Evolutionary conservation across 1,284 basidiomycete genomes (phyloP), one percentile per base, ranked within the genome.

Genomic region (Trametes polyzona): DNA sequence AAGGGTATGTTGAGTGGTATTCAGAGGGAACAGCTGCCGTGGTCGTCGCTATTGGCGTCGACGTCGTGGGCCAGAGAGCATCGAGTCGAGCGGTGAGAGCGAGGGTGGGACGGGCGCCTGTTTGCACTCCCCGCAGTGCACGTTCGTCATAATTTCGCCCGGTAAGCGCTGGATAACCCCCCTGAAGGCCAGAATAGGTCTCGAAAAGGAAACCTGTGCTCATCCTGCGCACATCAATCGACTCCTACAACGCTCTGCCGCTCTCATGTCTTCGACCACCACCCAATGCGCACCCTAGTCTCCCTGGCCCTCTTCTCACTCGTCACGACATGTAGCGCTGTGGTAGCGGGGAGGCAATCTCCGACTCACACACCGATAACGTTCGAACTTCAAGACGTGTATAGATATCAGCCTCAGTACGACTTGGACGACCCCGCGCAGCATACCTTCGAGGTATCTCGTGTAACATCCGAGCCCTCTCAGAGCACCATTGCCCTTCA

Each of bases 401-500:
- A 59, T 23, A 50, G 26, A 1, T 44, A 39, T 23, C 43, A 33
- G 24, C 33, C 55, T 7, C 32, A 24, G 11, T 46, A 48, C 26
- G 57, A 49, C 17, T 36, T 49, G 2, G 41, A 52, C 36, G 55
- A 58, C 14, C 29, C 51, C 44, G 19, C 21, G n/a, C 57, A 59
- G 21, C 30, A 55, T 17, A 33, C 46, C 2, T 55, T 63, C 48
- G 56, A 63, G 37, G 44, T 53, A n/a, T 48, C 52, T 4, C 19
- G 41, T n/a, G 29, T 48, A n/a, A 29, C n/a, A 10, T 17, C 24
- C 30, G 40, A n/a, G 23, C 52, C 33, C 9, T 41, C 55, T 7
- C 48, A 55, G 11, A 47, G 35, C 12, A 37, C 44, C 9, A 48
- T 70, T 27, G 71, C 74, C 3, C 61, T 90, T 7, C 79, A 76